Percentiles rank a stretch among this genome's conserved stretches.
Evolutionary conservation across 2,329 filamentous ascomycete genomes (phyloP).

Genomic region (Ophiostoma tasmaniense): DNA sequence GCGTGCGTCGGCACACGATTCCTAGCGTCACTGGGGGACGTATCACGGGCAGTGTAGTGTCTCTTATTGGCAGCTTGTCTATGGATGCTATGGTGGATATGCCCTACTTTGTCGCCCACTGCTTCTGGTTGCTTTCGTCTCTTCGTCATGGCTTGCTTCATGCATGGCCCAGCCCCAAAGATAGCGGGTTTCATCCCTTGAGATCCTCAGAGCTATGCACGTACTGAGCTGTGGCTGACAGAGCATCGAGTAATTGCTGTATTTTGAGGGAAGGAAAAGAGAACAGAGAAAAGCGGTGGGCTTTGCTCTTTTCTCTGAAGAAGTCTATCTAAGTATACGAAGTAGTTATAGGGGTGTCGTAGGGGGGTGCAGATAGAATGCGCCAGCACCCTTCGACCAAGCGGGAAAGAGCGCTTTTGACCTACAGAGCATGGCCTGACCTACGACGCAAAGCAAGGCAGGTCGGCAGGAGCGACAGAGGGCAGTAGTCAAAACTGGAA

Average conservation of each 20-base stretch:
- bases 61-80: not conserved
- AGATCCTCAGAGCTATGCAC: not conserved
- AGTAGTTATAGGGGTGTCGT: not conserved
- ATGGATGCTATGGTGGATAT: not conserved
- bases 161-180: slow-evolving; percentile 3
- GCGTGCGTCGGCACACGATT: slow-evolving; percentile 5
- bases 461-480: not conserved
- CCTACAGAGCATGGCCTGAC: not conserved
- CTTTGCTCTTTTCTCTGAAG: not conserved
- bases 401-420: not conserved
- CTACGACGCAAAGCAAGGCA: not conserved
- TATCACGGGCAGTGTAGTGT: not conserved
- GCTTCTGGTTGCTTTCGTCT: not conserved
- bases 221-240: not conserved
- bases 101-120: not conserved
- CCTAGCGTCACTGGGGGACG: not conserved
- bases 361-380: not conserved
- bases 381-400: not conserved
- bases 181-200: slow-evolving; percentile 18
- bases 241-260: not conserved
- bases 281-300: not conserved
- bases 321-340: not conserved
- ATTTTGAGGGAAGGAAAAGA: no score
- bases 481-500: not conserved
- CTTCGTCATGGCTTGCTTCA: slow-evolving; percentile 1